Percentiles rank a stretch among this genome's conserved stretches.
These are phyloP conservation scores for Yarrowia phangngaensis DNA, from an alignment of 805 yeast species.

Conservation along the genomic window DNA sequence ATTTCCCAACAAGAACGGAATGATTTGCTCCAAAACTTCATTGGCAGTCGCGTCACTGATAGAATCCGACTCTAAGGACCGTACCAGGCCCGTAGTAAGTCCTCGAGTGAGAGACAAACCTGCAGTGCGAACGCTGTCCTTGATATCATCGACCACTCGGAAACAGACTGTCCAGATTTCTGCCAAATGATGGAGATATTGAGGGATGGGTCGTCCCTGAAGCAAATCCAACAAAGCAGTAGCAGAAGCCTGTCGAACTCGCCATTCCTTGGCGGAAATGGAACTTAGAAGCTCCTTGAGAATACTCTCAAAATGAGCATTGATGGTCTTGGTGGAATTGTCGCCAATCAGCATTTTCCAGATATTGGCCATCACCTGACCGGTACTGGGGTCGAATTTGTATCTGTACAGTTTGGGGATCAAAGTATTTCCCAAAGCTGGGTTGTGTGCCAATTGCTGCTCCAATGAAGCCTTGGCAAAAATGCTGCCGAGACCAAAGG, in stretches of 20 bases:
- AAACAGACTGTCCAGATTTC: conserved; percentile 85
- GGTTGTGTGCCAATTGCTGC: conserved; percentile 53
- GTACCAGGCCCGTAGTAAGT: conserved; percentile 59
- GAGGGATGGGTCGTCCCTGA: conserved; percentile 54
- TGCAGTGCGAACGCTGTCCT: conserved; percentile 84
- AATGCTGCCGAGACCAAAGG: conserved; percentile 85
- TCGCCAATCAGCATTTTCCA: conserved; percentile 70
- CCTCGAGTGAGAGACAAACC: conserved; percentile 66
- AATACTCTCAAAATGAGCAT: conserved; percentile 54
- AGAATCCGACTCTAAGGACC: conserved; percentile 46
- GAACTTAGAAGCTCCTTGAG: conserved; percentile 59
- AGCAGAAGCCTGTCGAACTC: conserved; percentile 84
- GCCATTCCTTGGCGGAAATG: conserved; percentile 85
- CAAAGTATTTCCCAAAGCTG: conserved; percentile 53
- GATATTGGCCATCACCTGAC: conserved; percentile 80
- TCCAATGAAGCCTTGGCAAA: conserved; percentile 74
- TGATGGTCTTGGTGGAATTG: conserved; percentile 53
- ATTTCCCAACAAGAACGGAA: conserved; percentile 76
- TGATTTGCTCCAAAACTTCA: conserved; percentile 51
- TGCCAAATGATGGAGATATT: conserved; percentile 43
- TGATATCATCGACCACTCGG: conserved; percentile 87
- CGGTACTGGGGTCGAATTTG: conserved; percentile 80
- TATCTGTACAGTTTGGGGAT: conserved; percentile 82
- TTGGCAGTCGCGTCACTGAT: conserved; percentile 42
- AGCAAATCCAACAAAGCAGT: conserved; percentile 66